Base-by-base conservation (phyloP, 2,329 filamentous ascomycete species). In the Colletotrichum liaoningense region DNA sequence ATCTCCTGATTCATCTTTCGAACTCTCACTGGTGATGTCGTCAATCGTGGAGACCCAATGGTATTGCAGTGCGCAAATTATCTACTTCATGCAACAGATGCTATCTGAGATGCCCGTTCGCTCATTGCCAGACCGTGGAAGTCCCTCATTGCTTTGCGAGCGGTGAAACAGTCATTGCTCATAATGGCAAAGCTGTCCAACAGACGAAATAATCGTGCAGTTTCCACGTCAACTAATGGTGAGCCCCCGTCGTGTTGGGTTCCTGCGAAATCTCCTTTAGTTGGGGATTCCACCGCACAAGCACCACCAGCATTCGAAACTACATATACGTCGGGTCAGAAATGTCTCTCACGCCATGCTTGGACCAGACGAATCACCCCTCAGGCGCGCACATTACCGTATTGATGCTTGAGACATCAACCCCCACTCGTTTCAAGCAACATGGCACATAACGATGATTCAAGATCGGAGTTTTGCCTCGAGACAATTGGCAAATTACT, bases 381-480 rank as follows among this genome's bases (percentile, higher is more conserved):
- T 84, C 83, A 1, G 84, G 84, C 52, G 75, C 77, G 74, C 82
- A 85, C 7, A 70, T 70, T 1, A 63, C 76, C 14, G 81, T 74
- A 46, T 80, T 77, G 14, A 65, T 60, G 6, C 52, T 49, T 1
- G 56, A 52, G 3, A 16, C 60, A 1, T 59, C 66, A 5, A 26
- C 11, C 19, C 11, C 14, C 30, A 33, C 30, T 7, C 8, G 11
- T 33, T 33, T 33, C 9, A 33, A 33, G 30, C 9, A 9, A 9
- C 9, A 1, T 33, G 30, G 30, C 30, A 33, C 30, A 11, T 33
- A 42, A 42, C 6, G 8, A 19, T 5, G 11, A 4, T 42, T 19
- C 6, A 49, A 22, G 7, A n/a, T 49, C 4, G 19, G 19, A 8
- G 19, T 9, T n/a, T 49, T 49, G 8, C 16, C 42, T 49, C 8